Percentiles rank a stretch among this genome's conserved stretches.
These are phyloP conservation scores for Heterobasidion irregulare DNA, from an alignment of 1,284 basidiomycete genomes.

Conservation along the genomic window DNA sequence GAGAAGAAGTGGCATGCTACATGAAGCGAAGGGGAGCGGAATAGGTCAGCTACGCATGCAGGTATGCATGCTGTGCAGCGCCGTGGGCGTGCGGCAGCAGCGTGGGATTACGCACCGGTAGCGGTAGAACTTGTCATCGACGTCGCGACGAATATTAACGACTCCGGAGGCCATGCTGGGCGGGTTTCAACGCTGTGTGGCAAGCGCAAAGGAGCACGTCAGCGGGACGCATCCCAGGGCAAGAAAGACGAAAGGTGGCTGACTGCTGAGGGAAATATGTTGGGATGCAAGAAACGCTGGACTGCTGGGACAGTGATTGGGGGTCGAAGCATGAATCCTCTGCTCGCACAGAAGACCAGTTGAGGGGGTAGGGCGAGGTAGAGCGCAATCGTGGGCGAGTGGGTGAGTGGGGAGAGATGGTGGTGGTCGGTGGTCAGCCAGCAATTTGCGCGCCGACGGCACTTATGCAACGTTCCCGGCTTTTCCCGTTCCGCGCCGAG, in stretches of 20 bases:
- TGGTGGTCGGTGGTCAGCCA: conserved; percentile 14
- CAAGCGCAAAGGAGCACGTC: neutral
- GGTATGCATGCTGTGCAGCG: neutral
- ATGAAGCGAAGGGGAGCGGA: conserved; percentile 7
- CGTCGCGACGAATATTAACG: conserved; percentile 98
- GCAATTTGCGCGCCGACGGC: neutral
- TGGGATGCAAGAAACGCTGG: conserved; percentile 50
- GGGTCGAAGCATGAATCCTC: conserved; percentile 88
- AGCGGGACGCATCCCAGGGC: neutral
- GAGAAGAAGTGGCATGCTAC: conserved; percentile 88
- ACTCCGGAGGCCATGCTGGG: conserved; percentile 81
- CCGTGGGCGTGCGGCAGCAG: neutral
- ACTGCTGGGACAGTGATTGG: conserved; percentile 61
- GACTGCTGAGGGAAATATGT: conserved; percentile 46
- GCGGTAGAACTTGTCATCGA: conserved; percentile 91
- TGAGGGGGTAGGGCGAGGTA: conserved; percentile 31
- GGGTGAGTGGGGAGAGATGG: conserved; percentile 11
- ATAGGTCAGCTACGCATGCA: neutral
- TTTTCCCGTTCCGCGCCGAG: neutral
- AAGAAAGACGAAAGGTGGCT: conserved; percentile 16
- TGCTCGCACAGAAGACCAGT: conserved; percentile 63
- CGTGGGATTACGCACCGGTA: conserved; percentile 49
- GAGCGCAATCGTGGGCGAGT: conserved; percentile 56
- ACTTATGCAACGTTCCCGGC: conserved; percentile 2
- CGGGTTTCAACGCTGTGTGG: conserved; percentile 43